phyloP scores from a whole-genome alignment of 2,329 filamentous ascomycete species.

The Leptosphaerulina australis region DNA sequence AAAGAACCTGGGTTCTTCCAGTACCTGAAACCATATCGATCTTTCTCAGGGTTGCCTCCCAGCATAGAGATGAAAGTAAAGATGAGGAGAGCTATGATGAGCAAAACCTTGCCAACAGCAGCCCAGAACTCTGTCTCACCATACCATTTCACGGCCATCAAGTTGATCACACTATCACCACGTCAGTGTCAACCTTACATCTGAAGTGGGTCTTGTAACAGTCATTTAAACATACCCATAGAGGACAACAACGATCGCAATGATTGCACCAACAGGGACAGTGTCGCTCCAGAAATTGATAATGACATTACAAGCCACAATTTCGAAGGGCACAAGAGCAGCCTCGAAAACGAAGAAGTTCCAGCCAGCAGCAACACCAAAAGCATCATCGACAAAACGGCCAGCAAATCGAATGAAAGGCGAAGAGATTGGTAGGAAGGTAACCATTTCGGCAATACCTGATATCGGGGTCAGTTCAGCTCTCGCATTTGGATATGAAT shows the following conservation, averaged over 20 bases:
- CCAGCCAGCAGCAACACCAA: constrained; percentile 74
- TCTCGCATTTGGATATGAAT: constrained; percentile 12
- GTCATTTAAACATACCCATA: constrained; percentile 58
- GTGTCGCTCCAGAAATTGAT: constrained; percentile 58
- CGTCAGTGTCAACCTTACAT: neutral
- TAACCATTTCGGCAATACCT: constrained; percentile 76
- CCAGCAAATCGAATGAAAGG: constrained; percentile 80
- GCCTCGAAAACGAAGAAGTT: constrained; percentile 77
- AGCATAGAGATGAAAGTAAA: constrained; percentile 82
- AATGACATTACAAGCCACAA: constrained; percentile 57
- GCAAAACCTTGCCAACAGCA: constrained; percentile 63
- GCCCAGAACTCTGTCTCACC: constrained; percentile 72
- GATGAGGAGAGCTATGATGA: constrained; percentile 54
- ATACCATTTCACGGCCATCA: constrained; percentile 62
- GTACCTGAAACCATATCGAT: constrained; percentile 55
- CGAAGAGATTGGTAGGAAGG: constrained; percentile 75
- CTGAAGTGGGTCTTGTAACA: neutral
- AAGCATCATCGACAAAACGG: constrained; percentile 75
- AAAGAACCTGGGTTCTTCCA: constrained; percentile 71
- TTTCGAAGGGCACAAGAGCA: constrained; percentile 69
- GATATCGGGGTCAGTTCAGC: constrained; percentile 25
- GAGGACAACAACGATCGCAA: constrained; percentile 63
- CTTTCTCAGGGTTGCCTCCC: constrained; percentile 74
- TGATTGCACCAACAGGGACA: constrained; percentile 65
- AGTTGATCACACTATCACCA: constrained; percentile 61